phyloP scores from a whole-genome alignment of 2,329 filamentous ascomycete genomes.

The Hypoxylon rubiginosum region DNA sequence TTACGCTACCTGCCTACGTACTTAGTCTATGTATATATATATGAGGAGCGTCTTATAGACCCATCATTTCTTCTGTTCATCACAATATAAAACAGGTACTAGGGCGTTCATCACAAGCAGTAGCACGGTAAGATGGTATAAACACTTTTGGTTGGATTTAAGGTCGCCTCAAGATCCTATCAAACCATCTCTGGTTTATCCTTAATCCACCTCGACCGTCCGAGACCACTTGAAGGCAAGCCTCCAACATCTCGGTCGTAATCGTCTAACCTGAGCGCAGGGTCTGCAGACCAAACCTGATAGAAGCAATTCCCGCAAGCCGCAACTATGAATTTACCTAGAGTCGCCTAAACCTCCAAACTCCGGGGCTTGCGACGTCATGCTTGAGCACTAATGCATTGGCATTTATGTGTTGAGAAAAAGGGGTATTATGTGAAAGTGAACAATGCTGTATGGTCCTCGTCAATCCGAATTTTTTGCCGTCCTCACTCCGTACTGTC shows the following conservation, averaged over 20 bases:
- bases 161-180: conserved; percentile 23
- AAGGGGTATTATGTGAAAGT: conserved; percentile 43
- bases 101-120: neutral
- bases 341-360: conserved; percentile 25
- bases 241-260: conserved; percentile 19
- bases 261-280: conserved; percentile 28
- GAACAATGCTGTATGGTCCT: conserved; percentile 32
- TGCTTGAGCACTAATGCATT: conserved; percentile 27
- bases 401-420: conserved; percentile 19
- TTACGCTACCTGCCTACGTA: neutral
- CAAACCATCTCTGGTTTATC: conserved; percentile 28
- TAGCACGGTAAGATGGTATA: neutral
- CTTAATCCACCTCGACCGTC: conserved; percentile 29
- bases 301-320: conserved; percentile 21
- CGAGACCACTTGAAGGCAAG: conserved; percentile 7
- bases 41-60: neutral
- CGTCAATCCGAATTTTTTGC: conserved; percentile 28
- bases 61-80: neutral
- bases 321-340: conserved; percentile 21
- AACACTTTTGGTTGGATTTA: conserved; percentile 31
- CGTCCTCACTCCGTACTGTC: conserved; percentile 34
- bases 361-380: conserved; percentile 36
- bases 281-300: conserved; percentile 28
- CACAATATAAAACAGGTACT: neutral
- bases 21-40: neutral